Conservation (phyloP, 192 early-diverging fungal genomes). For the Radiomyces spectabilis region DNA sequence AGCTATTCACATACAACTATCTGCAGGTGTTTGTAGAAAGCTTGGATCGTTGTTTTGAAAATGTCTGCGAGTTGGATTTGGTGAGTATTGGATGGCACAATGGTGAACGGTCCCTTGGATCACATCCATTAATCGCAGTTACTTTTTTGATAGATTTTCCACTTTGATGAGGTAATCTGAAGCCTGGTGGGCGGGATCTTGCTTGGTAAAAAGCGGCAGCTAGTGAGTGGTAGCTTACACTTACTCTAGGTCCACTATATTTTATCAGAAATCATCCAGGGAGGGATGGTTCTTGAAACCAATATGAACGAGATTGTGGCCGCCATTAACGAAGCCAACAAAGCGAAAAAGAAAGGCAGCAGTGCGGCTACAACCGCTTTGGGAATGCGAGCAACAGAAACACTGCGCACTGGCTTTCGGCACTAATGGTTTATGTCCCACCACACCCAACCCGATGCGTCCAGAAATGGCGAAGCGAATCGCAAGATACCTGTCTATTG, state of each 20-base stretch:
- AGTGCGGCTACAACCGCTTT: constrained; percentile 12
- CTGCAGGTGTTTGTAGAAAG: constrained; percentile 90
- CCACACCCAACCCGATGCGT: no score
- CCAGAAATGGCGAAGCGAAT: no score
- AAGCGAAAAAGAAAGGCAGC: constrained; percentile 40
- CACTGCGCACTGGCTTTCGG: constrained; percentile 20
- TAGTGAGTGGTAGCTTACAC: no score
- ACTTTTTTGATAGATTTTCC: constrained; percentile 87
- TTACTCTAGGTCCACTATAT: constrained; percentile 71
- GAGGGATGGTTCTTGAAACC: constrained; percentile 84
- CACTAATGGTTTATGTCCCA: constrained; percentile 2
- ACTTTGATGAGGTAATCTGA: constrained; percentile 73
- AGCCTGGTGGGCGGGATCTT: no score
- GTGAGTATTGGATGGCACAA: constrained; percentile 44
- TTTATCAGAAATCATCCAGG: constrained; percentile 80
- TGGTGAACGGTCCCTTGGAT: no score
- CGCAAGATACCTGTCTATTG: no score
- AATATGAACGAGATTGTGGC: constrained; percentile 69
- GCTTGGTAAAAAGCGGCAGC: no score
- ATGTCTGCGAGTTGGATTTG: constrained; percentile 96
- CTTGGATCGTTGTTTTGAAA: constrained; percentile 86
- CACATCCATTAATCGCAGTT: no score
- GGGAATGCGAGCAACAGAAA: constrained; percentile 18
- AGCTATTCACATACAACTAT: neutral
- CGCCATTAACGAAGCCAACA: constrained; percentile 60